phyloP scores from a whole-genome alignment of 2,329 filamentous ascomycete species.

The Stagonosporopsis cucurbitacearum region DNA sequence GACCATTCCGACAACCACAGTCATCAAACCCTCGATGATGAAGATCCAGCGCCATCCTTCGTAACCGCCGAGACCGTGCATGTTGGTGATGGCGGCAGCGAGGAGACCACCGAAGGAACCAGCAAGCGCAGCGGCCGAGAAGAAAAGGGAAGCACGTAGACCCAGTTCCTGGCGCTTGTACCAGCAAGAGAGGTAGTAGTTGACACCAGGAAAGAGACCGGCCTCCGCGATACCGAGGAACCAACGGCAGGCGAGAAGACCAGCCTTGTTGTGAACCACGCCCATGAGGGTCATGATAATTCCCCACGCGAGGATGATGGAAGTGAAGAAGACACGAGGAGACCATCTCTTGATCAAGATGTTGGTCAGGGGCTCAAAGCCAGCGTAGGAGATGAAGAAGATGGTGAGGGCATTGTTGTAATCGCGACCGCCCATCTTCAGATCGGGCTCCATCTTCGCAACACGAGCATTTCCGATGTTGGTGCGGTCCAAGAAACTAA shows the following conservation, averaged over 20 bases:
- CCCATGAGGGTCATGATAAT: conserved; percentile 59
- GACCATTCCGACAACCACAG: conserved; percentile 45
- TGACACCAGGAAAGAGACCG: conserved; percentile 48
- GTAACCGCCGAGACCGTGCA: conserved; percentile 61
- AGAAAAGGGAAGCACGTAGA: conserved; percentile 65
- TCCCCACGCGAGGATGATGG: conserved; percentile 59
- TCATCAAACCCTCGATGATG: conserved; percentile 48
- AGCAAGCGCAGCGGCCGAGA: conserved; percentile 63
- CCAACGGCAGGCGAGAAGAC: conserved; percentile 46
- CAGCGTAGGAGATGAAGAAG: conserved; percentile 65
- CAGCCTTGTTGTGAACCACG: conserved; percentile 49
- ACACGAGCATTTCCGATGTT: conserved; percentile 56
- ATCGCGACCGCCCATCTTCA: conserved; percentile 60
- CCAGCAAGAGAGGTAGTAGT: conserved; percentile 65
- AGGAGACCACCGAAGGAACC: conserved; percentile 68
- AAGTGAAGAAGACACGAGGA: conserved; percentile 52
- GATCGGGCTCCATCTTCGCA: conserved; percentile 37
- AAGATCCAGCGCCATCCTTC: conserved; percentile 51
- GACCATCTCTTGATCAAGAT: conserved; percentile 67
- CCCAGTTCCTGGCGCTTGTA: conserved; percentile 62
- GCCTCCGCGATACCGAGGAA: conserved; percentile 50
- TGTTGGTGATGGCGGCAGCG: conserved; percentile 64
- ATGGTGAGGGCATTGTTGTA: conserved; percentile 70
- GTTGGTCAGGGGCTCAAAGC: conserved; percentile 63
- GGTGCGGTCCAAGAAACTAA: conserved; percentile 44